Conservation (phyloP, 352 stramenopile species). For the Phytophthora constricta region DNA sequence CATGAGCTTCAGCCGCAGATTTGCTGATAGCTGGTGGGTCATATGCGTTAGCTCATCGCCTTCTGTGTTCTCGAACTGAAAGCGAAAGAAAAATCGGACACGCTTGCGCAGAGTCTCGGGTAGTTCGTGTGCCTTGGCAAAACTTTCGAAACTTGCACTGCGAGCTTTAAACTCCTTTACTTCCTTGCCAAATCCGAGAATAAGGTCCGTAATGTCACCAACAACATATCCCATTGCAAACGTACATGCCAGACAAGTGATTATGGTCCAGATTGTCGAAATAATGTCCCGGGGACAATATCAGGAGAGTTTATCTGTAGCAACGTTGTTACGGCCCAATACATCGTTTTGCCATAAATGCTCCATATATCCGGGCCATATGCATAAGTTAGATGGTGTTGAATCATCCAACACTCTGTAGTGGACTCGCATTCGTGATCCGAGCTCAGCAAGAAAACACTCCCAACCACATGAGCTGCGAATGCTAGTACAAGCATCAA, state of each 20-base stretch:
- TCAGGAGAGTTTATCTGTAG: conserved; percentile 66
- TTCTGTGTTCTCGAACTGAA: background rate
- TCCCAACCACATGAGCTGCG: conserved; percentile 55
- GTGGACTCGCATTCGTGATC: conserved; percentile 47
- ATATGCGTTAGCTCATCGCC: background rate
- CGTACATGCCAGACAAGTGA: background rate
- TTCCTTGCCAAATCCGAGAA: background rate
- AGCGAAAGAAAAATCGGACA: background rate
- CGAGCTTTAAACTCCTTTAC: background rate
- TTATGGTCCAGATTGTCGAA: background rate
- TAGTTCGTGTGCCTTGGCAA: background rate
- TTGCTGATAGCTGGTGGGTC: background rate
- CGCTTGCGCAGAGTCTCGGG: background rate
- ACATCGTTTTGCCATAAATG: conserved; percentile 60
- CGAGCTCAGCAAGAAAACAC: conserved; percentile 70
- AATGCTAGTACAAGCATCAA: conserved; percentile 63
- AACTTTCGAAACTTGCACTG: background rate
- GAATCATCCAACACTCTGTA: conserved; percentile 54
- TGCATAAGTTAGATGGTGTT: conserved; percentile 26
- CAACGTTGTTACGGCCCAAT: conserved; percentile 70
- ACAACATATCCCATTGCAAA: background rate
- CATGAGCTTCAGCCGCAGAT: background rate
- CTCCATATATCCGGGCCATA: conserved; percentile 12
- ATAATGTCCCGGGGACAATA: conserved; percentile 23
- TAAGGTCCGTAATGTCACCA: background rate